Conservation (phyloP, 1,284 basidiomycete species). For the Ustilago trichophora region DNA sequence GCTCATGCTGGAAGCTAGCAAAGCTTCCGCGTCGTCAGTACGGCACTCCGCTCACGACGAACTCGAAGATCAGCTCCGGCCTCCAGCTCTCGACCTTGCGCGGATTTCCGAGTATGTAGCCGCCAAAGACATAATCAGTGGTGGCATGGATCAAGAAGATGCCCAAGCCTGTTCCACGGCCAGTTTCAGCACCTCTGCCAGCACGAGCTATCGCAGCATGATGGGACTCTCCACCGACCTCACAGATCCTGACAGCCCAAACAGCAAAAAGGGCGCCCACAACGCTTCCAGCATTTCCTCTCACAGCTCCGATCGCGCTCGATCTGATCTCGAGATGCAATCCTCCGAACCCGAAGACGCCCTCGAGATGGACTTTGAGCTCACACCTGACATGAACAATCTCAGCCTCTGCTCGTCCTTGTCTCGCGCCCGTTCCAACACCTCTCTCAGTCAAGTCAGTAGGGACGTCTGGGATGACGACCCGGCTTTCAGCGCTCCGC, state of each 20-base stretch:
- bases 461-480: conserved; percentile 44
- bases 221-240: conserved; percentile 50
- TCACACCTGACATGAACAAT: conserved; percentile 38
- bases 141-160: conserved; percentile 1
- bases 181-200: conserved; percentile 41
- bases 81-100: conserved; percentile 21
- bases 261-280: conserved; percentile 22
- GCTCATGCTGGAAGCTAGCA: conserved; percentile 34
- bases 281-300: conserved; percentile 18
- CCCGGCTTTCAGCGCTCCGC: conserved; percentile 1
- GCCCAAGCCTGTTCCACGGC: conserved; percentile 11
- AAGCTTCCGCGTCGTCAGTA: conserved; percentile 10
- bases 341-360: conserved; percentile 23
- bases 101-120: conserved; percentile 9
- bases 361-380: conserved; percentile 49
- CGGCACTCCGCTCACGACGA: neutral
- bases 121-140: too few species aligned
- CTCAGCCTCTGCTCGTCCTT: conserved; percentile 49
- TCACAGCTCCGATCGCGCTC: conserved; percentile 13
- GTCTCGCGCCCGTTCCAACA: conserved; percentile 32
- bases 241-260: conserved; percentile 45
- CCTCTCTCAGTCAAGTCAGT: conserved; percentile 33
- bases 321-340: conserved; percentile 31
- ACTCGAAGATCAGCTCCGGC: conserved; percentile 23
- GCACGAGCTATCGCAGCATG: conserved; percentile 47